Evolutionary conservation across 1,139 yeast species (phyloP), one percentile per base, ranked within the genome.

Genomic region (Zygosaccharomyces pseudobailii): DNA sequence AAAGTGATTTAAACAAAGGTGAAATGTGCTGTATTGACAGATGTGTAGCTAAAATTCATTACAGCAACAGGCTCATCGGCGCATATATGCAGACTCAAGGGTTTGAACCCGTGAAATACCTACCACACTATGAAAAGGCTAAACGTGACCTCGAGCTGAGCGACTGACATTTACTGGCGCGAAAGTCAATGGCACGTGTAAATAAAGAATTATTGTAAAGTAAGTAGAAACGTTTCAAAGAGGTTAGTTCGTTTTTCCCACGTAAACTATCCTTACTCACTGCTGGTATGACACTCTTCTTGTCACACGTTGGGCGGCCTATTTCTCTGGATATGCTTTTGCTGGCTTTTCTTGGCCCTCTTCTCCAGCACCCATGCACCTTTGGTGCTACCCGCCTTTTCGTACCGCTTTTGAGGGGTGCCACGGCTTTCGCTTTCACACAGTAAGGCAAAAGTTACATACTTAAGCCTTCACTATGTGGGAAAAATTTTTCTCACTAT

Each of bases 1-100:
- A 89, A 61, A 76, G 79, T 13, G 96, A 89, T 31, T 70, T 87
- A 46, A 78, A 79, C 50, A 86, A 87, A 56, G 96, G 95, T 24
- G 96, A 87, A 62, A 68, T 71, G 55, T 74, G 78, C 45, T 87
- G 96, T 63, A 69, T 84, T 4, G 94, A 87, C 65, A 70, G 95
- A 51, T 87, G 96, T 69, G 89, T 84, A 35, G 68, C 79, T 47
- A 87, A 87, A 66, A 84, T 81, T 62, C 81, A 84, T 69, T 73
- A 72, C 58, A 80, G 85, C 38, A 86, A 86, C 63, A 63, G 74
- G 35, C 61, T 75, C 48, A 72, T 89, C 21, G 96, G 95, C 1
- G 72, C 71, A 31, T 69, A 64, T 53, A 70, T 76, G 43, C 76
- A 63, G 46, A 52, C 62, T 1, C 53, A 55, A 28, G 61, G 62